Evolutionary conservation across 176 grass and related monocot genomes (phyloP).

Genomic region (Metroxylon sagu): DNA sequence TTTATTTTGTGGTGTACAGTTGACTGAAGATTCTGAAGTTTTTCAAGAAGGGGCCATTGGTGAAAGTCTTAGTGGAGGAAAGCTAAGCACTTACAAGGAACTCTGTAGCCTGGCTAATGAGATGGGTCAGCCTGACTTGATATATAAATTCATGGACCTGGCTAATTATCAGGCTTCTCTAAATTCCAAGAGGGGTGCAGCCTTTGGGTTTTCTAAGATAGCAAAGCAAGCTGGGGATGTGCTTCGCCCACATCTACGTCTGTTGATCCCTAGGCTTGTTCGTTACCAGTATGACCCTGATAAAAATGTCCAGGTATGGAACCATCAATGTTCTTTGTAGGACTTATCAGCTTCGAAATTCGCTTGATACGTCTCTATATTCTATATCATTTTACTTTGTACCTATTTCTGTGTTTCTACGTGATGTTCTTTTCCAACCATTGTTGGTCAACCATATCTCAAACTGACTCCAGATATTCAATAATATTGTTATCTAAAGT

Average conservation of each 20-base stretch:
- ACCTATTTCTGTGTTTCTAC: too few relatives aligned
- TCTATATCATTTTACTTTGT: too few relatives aligned
- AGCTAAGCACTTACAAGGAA: constrained; percentile 93
- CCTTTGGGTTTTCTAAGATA: constrained; percentile 99
- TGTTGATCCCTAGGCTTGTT: constrained; percentile 94
- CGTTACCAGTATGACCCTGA: constrained; percentile 95
- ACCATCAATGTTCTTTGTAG: not conserved
- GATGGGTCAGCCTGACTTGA: constrained; percentile 95
- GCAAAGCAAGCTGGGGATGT: constrained; percentile 94
- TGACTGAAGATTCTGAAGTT: constrained; percentile 96
- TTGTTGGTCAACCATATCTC: too few relatives aligned
- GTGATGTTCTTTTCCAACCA: too few relatives aligned
- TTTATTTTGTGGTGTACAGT: constrained; percentile 28
- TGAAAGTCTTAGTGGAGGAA: constrained; percentile 68
- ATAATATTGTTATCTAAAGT: too few relatives aligned
- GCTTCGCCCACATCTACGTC: constrained; percentile 72
- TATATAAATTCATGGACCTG: constrained; percentile 99
- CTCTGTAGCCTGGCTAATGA: constrained; percentile 90
- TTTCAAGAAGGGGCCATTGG: constrained; percentile 95
- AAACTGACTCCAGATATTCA: too few relatives aligned
- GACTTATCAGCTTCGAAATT: too few relatives aligned
- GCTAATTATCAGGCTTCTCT: constrained; percentile 96
- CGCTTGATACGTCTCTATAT: too few relatives aligned
- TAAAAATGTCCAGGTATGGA: constrained; percentile 89
- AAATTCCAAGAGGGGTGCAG: constrained; percentile 94